Conservation (phyloP, 2,329 filamentous ascomycete genomes). For the Leptographium lundbergii region DNA sequence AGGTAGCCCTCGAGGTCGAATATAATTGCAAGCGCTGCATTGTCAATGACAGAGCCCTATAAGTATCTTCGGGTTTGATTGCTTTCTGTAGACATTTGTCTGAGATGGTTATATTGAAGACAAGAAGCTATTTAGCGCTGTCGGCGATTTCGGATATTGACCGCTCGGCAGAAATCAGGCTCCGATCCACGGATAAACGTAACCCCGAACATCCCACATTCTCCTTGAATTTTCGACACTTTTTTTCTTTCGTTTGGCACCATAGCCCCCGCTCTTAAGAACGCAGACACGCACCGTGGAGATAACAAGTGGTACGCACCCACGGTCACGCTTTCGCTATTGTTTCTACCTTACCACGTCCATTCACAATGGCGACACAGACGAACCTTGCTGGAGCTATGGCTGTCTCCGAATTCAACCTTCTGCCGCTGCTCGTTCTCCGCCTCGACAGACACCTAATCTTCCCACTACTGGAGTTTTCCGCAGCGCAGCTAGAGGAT, state of each 20-base stretch:
- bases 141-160: neutral
- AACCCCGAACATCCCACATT: slow-evolving; percentile 9
- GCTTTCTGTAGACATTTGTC: neutral
- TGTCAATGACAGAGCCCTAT: neutral
- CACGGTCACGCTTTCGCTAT: neutral
- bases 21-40: neutral
- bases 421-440: slow-evolving; percentile 79
- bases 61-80: neutral
- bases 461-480: slow-evolving; percentile 91
- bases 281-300: neutral
- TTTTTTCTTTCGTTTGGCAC: neutral
- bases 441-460: slow-evolving; percentile 93
- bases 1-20: neutral
- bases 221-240: slow-evolving; percentile 4
- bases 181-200: slow-evolving; percentile 4
- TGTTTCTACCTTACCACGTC: neutral
- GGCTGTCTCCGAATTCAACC: slow-evolving; percentile 20
- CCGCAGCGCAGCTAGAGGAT: slow-evolving; percentile 69
- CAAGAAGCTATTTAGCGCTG: neutral
- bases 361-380: slow-evolving; percentile 6
- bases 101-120: neutral
- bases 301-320: neutral
- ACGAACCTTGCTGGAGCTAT: neutral
- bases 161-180: slow-evolving; percentile 12
- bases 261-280: neutral